These are phyloP conservation scores for Gossypium thurberi DNA, from an alignment of 345 rosid species.

Conservation along the genomic window DNA sequence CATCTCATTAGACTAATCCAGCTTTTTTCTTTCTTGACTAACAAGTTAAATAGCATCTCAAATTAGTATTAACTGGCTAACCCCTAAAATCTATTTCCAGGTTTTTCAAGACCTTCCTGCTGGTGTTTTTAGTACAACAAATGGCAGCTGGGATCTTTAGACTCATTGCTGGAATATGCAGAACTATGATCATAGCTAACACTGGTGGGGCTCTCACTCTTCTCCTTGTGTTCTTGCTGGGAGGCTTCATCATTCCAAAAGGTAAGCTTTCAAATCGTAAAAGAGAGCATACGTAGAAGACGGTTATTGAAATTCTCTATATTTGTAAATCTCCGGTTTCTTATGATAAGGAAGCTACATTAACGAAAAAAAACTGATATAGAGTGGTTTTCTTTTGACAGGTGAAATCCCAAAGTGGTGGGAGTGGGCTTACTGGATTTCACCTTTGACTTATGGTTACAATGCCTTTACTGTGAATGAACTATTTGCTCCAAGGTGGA, in stretches of 20 bases:
- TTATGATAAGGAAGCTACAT: constrained; percentile 3
- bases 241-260: constrained; percentile 76
- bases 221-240: constrained; percentile 69
- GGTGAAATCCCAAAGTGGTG: constrained; percentile 75
- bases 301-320: background rate
- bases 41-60: background rate
- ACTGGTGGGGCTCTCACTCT: constrained; percentile 74
- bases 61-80: background rate
- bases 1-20: background rate
- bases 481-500: constrained; percentile 83
- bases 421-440: constrained; percentile 89
- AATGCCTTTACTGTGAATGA: constrained; percentile 72
- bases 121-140: constrained; percentile 74
- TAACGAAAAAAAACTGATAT: background rate
- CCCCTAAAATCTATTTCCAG: constrained; percentile 28
- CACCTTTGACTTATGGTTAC: constrained; percentile 64
- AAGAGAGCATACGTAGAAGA: background rate
- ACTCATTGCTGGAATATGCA: constrained; percentile 61
- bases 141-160: constrained; percentile 74
- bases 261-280: constrained; percentile 25
- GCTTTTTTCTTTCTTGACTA: background rate
- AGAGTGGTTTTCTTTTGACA: constrained; percentile 19
- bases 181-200: constrained; percentile 74
- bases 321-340: background rate
- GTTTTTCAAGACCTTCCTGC: constrained; percentile 70